phyloP scores from a whole-genome alignment of 2,329 filamentous ascomycete genomes.

The Tympanopsis confertula region DNA sequence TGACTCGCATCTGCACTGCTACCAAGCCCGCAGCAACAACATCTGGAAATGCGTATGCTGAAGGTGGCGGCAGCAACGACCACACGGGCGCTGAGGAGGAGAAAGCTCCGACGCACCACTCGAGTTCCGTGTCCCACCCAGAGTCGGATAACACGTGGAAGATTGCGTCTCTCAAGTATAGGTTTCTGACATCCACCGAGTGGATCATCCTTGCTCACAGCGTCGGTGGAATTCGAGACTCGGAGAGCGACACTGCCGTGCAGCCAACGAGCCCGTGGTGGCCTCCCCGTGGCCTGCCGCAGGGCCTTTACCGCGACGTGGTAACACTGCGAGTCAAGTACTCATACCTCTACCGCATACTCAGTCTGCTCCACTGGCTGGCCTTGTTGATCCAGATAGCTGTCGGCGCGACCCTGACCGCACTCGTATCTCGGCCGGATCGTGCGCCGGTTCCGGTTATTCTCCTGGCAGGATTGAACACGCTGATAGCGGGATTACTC shows the following conservation, averaged over 20 bases:
- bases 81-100: too few relatives aligned
- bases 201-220: background rate
- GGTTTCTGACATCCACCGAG: background rate
- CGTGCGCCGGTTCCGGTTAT: constrained; percentile 15
- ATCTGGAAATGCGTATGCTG: too few relatives aligned
- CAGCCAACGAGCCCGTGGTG: background rate
- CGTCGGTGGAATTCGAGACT: background rate
- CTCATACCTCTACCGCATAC: background rate
- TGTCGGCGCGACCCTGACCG: background rate
- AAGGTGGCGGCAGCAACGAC: too few relatives aligned
- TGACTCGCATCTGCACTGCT: too few relatives aligned
- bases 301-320: background rate
- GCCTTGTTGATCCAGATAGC: background rate
- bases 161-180: too few relatives aligned
- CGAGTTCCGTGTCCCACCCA: too few relatives aligned
- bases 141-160: too few relatives aligned
- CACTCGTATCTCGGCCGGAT: background rate
- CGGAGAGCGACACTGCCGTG: background rate
- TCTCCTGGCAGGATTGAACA: constrained; percentile 35
- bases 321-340: background rate
- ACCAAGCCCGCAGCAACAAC: too few relatives aligned
- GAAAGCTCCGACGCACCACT: too few relatives aligned
- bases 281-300: background rate
- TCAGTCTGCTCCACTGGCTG: background rate
- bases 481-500: constrained; percentile 34